phyloP scores from a whole-genome alignment of 192 early-diverging fungal genomes.

The Lobosporangium transversale region DNA sequence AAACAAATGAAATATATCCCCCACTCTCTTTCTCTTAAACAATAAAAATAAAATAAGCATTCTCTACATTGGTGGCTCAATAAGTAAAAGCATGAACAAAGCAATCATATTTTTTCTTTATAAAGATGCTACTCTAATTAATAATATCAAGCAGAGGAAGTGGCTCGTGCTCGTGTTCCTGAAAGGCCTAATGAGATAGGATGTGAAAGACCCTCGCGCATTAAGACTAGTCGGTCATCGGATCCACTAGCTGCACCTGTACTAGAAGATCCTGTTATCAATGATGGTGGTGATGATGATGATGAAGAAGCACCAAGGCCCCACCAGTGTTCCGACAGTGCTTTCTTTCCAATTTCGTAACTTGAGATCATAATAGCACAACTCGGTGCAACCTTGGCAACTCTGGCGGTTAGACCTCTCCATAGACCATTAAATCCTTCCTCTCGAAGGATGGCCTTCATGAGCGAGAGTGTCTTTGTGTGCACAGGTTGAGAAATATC shows the following conservation, averaged over 20 bases:
- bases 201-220: slow-evolving; percentile 13
- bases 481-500: slow-evolving; percentile 41
- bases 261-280: not conserved
- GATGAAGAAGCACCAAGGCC: slow-evolving; percentile 30
- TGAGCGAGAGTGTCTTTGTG: slow-evolving; percentile 47
- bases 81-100: not conserved
- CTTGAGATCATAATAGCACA: slow-evolving; percentile 97
- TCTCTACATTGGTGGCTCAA: no score
- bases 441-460: slow-evolving; percentile 53
- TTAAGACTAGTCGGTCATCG: slow-evolving; percentile 24
- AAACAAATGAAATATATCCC: no score
- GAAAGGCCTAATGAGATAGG: not conserved
- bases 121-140: not conserved
- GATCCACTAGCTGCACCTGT: not conserved
- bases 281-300: slow-evolving; percentile 5
- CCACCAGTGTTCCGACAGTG: slow-evolving; percentile 50
- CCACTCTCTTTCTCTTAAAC: not conserved
- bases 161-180: not conserved
- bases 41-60: no score
- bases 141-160: not conserved
- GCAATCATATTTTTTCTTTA: not conserved
- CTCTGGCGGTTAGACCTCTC: slow-evolving; percentile 73
- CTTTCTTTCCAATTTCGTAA: slow-evolving; percentile 79
- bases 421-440: slow-evolving; percentile 67
- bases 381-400: slow-evolving; percentile 88